A percentile compares a stretch with the other conserved stretches of the same genome.
Evolutionary conservation across 352 stramenopile genomes (phyloP).

Genomic region (Pythium phragmitis): DNA sequence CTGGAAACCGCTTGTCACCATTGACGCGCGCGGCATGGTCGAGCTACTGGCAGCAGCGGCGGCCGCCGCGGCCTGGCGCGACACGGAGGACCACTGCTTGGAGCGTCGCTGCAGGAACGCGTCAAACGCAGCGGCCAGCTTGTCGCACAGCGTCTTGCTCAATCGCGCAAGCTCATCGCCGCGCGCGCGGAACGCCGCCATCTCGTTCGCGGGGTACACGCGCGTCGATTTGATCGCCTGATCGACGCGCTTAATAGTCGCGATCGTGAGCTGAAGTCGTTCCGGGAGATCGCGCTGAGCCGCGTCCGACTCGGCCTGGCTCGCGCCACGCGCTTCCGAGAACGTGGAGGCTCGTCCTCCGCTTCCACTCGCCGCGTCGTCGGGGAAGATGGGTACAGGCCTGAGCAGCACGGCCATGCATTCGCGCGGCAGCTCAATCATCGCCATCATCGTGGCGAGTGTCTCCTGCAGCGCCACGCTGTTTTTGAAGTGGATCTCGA

Average conservation of each 20-base stretch:
- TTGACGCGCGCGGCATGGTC: constrained; percentile 14
- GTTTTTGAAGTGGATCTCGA: constrained; percentile 84
- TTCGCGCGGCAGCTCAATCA: constrained; percentile 56
- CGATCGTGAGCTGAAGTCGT: constrained; percentile 36
- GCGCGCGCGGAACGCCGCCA: constrained; percentile 53
- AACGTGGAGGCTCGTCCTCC: neutral
- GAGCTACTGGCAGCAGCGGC: constrained; percentile 12
- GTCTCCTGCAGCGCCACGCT: constrained; percentile 59
- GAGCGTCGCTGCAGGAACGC: constrained; percentile 48
- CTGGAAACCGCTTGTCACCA: constrained; percentile 10
- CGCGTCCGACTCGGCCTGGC: constrained; percentile 21
- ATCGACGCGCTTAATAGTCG: constrained; percentile 46
- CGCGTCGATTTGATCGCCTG: constrained; percentile 58
- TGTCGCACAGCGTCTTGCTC: constrained; percentile 46
- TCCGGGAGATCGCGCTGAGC: constrained; percentile 28
- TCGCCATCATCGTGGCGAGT: constrained; percentile 44
- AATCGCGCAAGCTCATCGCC: constrained; percentile 57
- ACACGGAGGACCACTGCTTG: constrained; percentile 39
- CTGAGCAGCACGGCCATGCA: constrained; percentile 54
- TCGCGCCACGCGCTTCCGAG: constrained; percentile 9
- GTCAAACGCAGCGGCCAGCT: constrained; percentile 53
- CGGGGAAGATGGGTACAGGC: constrained; percentile 47
- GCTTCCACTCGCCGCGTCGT: constrained; percentile 22
- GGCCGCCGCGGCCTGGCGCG: constrained; percentile 8
- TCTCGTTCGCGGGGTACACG: constrained; percentile 59